These are phyloP conservation scores for Phytophthora sojae DNA, from an alignment of 352 stramenopile genomes.

Conservation along the genomic window DNA sequence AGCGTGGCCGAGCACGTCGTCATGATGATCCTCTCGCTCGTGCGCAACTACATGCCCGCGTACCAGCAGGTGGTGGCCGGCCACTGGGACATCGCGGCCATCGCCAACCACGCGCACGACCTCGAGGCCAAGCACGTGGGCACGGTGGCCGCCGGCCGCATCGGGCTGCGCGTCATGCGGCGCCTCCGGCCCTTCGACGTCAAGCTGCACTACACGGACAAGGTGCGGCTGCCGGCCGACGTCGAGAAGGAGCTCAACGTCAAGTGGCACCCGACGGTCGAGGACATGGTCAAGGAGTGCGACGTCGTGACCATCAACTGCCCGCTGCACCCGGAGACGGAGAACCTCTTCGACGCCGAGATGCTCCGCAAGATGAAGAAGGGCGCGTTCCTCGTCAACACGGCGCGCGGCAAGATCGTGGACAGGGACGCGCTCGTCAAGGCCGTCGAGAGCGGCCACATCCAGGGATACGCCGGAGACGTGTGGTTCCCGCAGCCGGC, in stretches of 20 bases:
- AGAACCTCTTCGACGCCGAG: slow-evolving; percentile 70
- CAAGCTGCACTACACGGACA: slow-evolving; percentile 60
- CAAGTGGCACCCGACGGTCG: slow-evolving; percentile 40
- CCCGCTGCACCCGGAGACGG: slow-evolving; percentile 70
- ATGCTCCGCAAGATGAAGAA: slow-evolving; percentile 73
- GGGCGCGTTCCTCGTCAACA: slow-evolving; percentile 83
- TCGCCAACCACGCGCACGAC: slow-evolving; percentile 46
- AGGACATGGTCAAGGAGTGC: slow-evolving; percentile 58
- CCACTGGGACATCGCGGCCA: slow-evolving; percentile 52
- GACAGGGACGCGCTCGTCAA: slow-evolving; percentile 60
- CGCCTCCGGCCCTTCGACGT: slow-evolving; percentile 56
- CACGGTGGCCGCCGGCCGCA: slow-evolving; percentile 48
- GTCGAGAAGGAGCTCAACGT: slow-evolving; percentile 58
- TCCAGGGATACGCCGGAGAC: slow-evolving; percentile 63
- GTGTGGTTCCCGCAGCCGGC: slow-evolving; percentile 85
- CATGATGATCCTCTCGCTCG: slow-evolving; percentile 48
- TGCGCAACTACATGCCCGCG: slow-evolving; percentile 59
- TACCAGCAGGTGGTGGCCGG: slow-evolving; percentile 51
- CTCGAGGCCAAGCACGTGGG: slow-evolving; percentile 55
- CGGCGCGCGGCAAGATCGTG: slow-evolving; percentile 81
- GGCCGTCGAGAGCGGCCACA: slow-evolving; percentile 42
- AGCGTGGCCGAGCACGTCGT: slow-evolving; percentile 58
- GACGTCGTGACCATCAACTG: slow-evolving; percentile 84
- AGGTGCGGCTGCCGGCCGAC: slow-evolving; percentile 42
- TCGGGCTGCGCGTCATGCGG: slow-evolving; percentile 45